Base-by-base conservation (phyloP, 768 basidiomycete species). In the Imleria badia region DNA sequence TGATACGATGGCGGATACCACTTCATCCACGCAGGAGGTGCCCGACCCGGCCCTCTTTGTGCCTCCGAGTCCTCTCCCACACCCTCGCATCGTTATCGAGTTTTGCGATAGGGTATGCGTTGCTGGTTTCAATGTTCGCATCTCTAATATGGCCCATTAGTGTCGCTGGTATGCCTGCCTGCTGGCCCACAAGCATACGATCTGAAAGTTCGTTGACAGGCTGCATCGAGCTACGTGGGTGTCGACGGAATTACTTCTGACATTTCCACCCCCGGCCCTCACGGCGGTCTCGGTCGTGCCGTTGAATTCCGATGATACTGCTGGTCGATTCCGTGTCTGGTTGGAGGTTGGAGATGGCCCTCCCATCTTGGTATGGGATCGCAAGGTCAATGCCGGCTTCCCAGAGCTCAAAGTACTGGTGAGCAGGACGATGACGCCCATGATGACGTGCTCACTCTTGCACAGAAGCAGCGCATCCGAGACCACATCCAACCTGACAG, bases 301-400 rank as follows among this genome's bases (percentile, higher is more conserved):
- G 19, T 76, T 85, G 49, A 89, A 85, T 63, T 67, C 82, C 19
- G 87, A 90, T 17, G 94, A 95, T 53, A 89, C 94, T 15, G 87
- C 85, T 22, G 95, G 95, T 39, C 79, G 94, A 41, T 98, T 98
- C 71, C 83, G 95, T 19, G 85, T 97, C 22, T 98, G 95, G 95
- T 71, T 97, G 34, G 80, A 75, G 20, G 61, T 71, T 5, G 69
- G 71, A 17, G 62, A 68, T 38, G 60, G 33, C 39, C 12, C 64
- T 17, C 76, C 83, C 29, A 58, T 71, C 43, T 70, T 94, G 54
- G 66, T 92, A 15, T 97, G 95, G 94, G 94, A 97, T 70, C 77
- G 95, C 57, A 98, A 98, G 66, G 73, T 83, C 22, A 90, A 95
- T 68, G 91, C 91, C 38, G 89, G 91, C 2, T 98, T 98, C 65